Conservation (phyloP, 1,284 basidiomycete genomes). For the Sporisorium exsertum region DNA sequence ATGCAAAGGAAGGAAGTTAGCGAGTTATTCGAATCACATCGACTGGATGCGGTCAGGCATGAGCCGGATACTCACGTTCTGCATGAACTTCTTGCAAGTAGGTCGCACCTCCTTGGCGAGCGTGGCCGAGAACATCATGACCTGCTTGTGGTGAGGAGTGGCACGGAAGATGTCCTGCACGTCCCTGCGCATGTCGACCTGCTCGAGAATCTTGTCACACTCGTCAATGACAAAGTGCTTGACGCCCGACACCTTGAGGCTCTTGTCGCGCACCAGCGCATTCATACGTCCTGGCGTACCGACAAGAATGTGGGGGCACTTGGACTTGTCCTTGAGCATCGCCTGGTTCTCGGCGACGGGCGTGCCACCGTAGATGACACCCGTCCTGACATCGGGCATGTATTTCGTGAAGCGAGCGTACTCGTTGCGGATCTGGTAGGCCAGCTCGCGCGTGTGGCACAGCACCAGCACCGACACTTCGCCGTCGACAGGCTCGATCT, state of each 20-base stretch:
- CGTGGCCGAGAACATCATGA: slow-evolving; percentile 99
- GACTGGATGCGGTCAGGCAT: not conserved
- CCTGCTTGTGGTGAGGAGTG: slow-evolving; percentile 99
- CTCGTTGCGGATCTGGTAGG: slow-evolving; percentile 99
- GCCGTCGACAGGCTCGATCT: slow-evolving; percentile 97
- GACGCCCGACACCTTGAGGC: slow-evolving; percentile 65
- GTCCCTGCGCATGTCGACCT: slow-evolving; percentile 99
- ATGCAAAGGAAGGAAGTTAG: not conserved
- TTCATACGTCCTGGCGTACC: slow-evolving; percentile 84
- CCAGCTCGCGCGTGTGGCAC: slow-evolving; percentile 98
- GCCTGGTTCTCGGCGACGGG: slow-evolving; percentile 94
- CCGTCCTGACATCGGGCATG: slow-evolving; percentile 98
- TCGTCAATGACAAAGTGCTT: slow-evolving; percentile 98
- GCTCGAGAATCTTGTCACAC: slow-evolving; percentile 99
- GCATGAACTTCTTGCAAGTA: slow-evolving; percentile 99
- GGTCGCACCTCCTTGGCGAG: slow-evolving; percentile 95
- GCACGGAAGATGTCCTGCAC: slow-evolving; percentile 99
- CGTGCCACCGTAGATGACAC: slow-evolving; percentile 97
- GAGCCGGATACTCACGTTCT: slow-evolving; percentile 80
- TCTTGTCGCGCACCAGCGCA: slow-evolving; percentile 68
- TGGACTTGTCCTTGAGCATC: slow-evolving; percentile 91
- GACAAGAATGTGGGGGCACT: slow-evolving; percentile 98
- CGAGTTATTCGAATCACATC: not conserved
- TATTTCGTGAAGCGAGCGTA: slow-evolving; percentile 99
- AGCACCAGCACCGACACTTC: slow-evolving; percentile 97